These are phyloP conservation scores for Vanrija pseudolonga DNA, from an alignment of 1,284 basidiomycete genomes.

Conservation along the genomic window DNA sequence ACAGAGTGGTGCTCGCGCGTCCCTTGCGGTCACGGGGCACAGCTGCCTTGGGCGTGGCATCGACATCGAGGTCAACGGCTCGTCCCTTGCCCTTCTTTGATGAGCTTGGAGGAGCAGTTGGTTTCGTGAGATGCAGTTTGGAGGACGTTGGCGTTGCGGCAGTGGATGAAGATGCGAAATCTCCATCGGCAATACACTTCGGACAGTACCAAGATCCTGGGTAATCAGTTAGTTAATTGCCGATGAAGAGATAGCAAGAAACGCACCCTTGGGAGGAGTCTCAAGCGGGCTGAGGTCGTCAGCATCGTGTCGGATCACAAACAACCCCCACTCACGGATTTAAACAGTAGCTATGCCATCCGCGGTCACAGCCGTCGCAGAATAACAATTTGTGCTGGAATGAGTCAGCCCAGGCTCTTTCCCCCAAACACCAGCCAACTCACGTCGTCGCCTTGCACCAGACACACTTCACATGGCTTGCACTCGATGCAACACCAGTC, in stretches of 20 bases:
- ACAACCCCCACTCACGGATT: constrained; percentile 56
- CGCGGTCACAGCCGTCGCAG: constrained; percentile 92
- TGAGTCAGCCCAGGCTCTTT: not conserved
- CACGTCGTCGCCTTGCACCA: constrained; percentile 83
- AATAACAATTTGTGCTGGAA: constrained; percentile 71
- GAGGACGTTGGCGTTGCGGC: constrained; percentile 2
- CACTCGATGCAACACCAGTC: constrained; percentile 89
- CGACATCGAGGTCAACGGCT: constrained; percentile 1
- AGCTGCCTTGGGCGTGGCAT: constrained; percentile 2
- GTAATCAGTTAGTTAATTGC: constrained; percentile 3
- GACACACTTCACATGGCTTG: constrained; percentile 87
- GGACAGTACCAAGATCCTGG: constrained; percentile 30
- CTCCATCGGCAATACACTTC: constrained; percentile 16
- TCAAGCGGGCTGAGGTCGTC: constrained; percentile 54
- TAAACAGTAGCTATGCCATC: constrained; percentile 90
- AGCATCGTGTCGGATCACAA: constrained; percentile 7
- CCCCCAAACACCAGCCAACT: constrained; percentile 43
- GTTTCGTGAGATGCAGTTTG: not conserved
- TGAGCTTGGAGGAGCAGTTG: not conserved
- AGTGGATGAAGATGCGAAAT: constrained; percentile 14
- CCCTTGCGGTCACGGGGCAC: constrained; percentile 3
- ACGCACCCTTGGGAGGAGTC: constrained; percentile 67
- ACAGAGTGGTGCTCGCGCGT: not conserved
- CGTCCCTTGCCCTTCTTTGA: constrained; percentile 15
- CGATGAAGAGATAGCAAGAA: constrained; percentile 28